Evolutionary conservation across 2,329 filamentous ascomycete species (phyloP).

Genomic region (Xylariomycetidae sp.): DNA sequence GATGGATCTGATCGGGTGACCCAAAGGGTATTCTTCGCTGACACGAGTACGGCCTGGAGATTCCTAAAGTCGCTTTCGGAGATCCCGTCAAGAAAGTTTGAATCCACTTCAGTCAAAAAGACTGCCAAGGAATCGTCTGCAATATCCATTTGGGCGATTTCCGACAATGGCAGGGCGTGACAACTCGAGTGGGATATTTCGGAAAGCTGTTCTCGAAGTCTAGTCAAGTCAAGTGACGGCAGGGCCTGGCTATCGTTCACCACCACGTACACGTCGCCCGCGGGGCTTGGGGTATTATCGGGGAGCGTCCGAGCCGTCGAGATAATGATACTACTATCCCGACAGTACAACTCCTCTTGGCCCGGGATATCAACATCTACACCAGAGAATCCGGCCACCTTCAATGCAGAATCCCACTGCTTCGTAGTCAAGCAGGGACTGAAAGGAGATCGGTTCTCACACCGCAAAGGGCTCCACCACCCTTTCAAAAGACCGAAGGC

Average conservation of each 20-base stretch:
- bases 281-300: too few species aligned
- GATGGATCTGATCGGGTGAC: not conserved
- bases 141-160: not conserved
- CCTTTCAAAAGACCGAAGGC: constrained; percentile 5
- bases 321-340: constrained; percentile 5
- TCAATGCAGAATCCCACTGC: constrained; percentile 1
- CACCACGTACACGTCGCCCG: too few species aligned
- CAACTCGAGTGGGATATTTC: too few species aligned
- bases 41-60: not conserved
- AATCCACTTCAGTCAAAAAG: not conserved
- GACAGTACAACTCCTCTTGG: constrained; percentile 1
- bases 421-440: constrained; percentile 2
- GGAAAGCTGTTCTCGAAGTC: too few species aligned
- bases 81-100: not conserved
- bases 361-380: constrained; percentile 4
- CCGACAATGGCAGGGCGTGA: not conserved
- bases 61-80: not conserved
- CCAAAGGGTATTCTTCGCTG: not conserved
- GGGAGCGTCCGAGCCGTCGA: too few species aligned
- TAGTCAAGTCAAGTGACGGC: too few species aligned
- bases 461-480: constrained; percentile 4
- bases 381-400: constrained; percentile 3
- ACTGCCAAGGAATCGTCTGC: not conserved
- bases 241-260: too few species aligned
- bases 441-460: not conserved